A percentile compares a stretch with the other conserved stretches of the same genome.
These are phyloP conservation scores for Cubamyces sp. DNA, from an alignment of 768 basidiomycete genomes.

Conservation along the genomic window DNA sequence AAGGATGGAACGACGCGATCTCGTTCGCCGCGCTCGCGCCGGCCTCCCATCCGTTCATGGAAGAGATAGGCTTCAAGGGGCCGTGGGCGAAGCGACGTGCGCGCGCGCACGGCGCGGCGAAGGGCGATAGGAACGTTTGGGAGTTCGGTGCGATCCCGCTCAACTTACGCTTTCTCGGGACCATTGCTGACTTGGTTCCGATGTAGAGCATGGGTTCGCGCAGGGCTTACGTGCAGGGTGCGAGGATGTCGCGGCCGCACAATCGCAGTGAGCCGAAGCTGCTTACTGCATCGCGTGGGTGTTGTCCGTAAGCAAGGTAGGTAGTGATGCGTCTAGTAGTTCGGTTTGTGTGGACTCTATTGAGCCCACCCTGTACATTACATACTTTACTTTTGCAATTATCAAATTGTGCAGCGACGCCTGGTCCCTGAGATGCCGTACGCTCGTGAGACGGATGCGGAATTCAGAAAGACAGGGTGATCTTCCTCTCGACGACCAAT, in stretches of 20 bases:
- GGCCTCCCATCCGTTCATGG: slow-evolving; percentile 35
- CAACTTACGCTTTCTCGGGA: background rate
- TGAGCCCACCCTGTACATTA: too few species aligned
- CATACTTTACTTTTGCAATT: too few species aligned
- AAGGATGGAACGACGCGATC: slow-evolving; percentile 76
- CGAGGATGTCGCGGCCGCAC: background rate
- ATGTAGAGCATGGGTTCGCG: slow-evolving; percentile 60
- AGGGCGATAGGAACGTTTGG: slow-evolving; percentile 57
- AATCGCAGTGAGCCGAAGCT: too few species aligned
- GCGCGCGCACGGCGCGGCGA: slow-evolving; percentile 46
- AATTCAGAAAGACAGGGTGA: slow-evolving; percentile 27
- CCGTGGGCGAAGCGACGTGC: slow-evolving; percentile 57
- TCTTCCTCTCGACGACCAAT: slow-evolving; percentile 47
- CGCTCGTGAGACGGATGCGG: background rate
- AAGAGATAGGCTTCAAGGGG: slow-evolving; percentile 66
- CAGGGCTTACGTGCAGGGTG: slow-evolving; percentile 44
- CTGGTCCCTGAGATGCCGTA: background rate
- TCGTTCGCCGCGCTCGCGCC: slow-evolving; percentile 42
- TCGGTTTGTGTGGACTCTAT: too few species aligned
- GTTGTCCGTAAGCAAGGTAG: too few species aligned
- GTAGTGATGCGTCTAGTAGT: too few species aligned
- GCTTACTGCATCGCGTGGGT: too few species aligned
- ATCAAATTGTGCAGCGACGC: too few species aligned
- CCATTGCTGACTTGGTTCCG: background rate
- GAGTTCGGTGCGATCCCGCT: slow-evolving; percentile 53